Base-by-base conservation (phyloP, 2,329 filamentous ascomycete species). In the Aureobasidium sp. region DNA sequence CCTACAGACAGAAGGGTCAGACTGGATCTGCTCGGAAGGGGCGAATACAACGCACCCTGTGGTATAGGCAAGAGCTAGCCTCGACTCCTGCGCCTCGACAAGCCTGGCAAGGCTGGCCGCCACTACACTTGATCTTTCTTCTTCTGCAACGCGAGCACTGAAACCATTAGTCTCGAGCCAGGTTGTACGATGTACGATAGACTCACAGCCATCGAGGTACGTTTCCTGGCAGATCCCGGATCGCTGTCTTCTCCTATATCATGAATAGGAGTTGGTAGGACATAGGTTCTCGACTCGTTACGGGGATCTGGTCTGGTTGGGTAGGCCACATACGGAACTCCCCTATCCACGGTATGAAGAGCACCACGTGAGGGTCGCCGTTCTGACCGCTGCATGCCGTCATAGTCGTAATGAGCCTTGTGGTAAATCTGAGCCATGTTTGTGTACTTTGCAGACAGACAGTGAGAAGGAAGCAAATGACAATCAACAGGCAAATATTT, bases 121-220 rank as follows among this genome's bases (percentile, higher is more conserved):
- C 93, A 69, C 89, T 95, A 76, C 93, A 97, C 67, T 90, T 87
- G 68, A 97, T 97, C 79, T 97, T 97, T 62, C 93, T 84, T 76
- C 93, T 92, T 63, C 93, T 85, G 74, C 93, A 97, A 66, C 93
- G 85, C 37, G 85, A 84, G 73, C 93, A 97, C 93, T 96, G 19
- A 13, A n/a, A 2, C 1, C 9, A 17, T 57, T 8, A 57, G 31
- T 7, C 2, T 2, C 46, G n/a, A 38, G 47, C 60, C n/a, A 27
- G 68, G 64, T 73, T 81, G 80, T 23, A 80, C 80, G 47, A 82
- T 77, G 38, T 75, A 77, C 54, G 83, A 83, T 53, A 83, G 78
- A 60, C 79, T 74, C 61, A 80, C 75, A 25, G 75, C 67, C 31
- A 58, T 58, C 9, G 55, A 58, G n/a, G 35, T 58, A 17, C 55